Percentiles rank a stretch among this genome's conserved stretches.
phyloP scores from a whole-genome alignment of 2,329 filamentous ascomycete species.

The Madurella fahalii region DNA sequence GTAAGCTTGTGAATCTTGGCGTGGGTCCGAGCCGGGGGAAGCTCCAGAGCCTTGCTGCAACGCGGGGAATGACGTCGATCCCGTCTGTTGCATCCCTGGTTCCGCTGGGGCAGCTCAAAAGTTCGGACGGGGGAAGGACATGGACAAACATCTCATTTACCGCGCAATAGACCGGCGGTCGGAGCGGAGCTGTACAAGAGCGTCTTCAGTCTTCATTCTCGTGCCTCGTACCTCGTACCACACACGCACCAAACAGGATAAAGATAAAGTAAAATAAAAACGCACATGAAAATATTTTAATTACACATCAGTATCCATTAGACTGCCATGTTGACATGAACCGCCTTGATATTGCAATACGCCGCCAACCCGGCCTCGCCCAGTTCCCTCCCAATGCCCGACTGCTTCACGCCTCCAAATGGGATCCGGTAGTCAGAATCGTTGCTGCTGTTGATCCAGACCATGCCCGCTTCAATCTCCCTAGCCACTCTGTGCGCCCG shows the following conservation, averaged over 20 bases:
- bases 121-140: too few relatives aligned
- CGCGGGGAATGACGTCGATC: conserved; percentile 10
- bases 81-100: background rate
- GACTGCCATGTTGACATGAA: conserved; percentile 35
- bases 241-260: too few relatives aligned
- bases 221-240: too few relatives aligned
- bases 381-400: conserved; percentile 36
- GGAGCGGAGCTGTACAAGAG: background rate
- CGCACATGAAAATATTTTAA: too few relatives aligned
- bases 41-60: background rate
- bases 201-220: too few relatives aligned
- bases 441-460: conserved; percentile 45
- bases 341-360: conserved; percentile 36
- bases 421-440: conserved; percentile 48
- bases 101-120: background rate
- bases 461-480: conserved; percentile 54
- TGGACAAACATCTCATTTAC: too few relatives aligned
- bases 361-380: conserved; percentile 35
- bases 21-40: too few relatives aligned
- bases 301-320: conserved; percentile 8
- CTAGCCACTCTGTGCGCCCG: conserved; percentile 43
- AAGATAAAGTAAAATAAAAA: too few relatives aligned
- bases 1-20: background rate
- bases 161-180: too few relatives aligned
- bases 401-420: conserved; percentile 42